Evolutionary conservation across 495 filamentous ascomycete species (phyloP), one percentile per base, ranked within the genome.

Genomic region (Mytilinidion resinicola): DNA sequence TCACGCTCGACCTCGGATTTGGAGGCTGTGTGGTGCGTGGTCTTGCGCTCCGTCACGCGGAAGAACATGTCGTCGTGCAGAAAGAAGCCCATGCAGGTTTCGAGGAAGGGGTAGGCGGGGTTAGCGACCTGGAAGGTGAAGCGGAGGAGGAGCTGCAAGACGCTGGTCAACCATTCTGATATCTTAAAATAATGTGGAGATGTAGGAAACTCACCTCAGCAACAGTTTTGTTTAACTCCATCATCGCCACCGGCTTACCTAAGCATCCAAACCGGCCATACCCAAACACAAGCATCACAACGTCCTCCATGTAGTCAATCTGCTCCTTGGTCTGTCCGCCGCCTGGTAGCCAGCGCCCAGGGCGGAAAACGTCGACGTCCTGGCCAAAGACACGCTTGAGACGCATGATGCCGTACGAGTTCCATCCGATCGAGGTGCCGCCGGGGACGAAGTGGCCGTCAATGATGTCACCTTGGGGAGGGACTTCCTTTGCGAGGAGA

Each of bases 271-370:
- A 55, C 11, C 50, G 36, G n/a, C 65, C 65, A 15, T 57, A 44
- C 4, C 65, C 59, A 49, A 64, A 68, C 20, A 34, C 47, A 19
- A 68, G 48, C 39, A 55, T 59, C 1, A 19, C 33, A 5, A 59
- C 59, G 3, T 63, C 59, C 12, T 51, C 25, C 34, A 33, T 59
- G 10, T 48, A 15, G 36, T 53, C 36, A n/a, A 59, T 59, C 17
- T 41, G 35, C 20, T 57, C 42, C 17, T 35, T 49, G n/a, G n/a
- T 58, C 51, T 52, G 38, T 34, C 57, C 73, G 57, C 72, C 67
- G 37, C 76, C 74, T 55, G 80, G 77, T 39, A 89, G 63, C 86
- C 86, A 89, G 41, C 86, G 65, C 68, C 85, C 85, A 0, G 86
- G 85, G 15, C 79, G 69, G 62, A 79, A 90, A 1, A 65, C 61